phyloP scores from a whole-genome alignment of 1,139 yeast genomes.

The Saccharomyces hybrid region DNA sequence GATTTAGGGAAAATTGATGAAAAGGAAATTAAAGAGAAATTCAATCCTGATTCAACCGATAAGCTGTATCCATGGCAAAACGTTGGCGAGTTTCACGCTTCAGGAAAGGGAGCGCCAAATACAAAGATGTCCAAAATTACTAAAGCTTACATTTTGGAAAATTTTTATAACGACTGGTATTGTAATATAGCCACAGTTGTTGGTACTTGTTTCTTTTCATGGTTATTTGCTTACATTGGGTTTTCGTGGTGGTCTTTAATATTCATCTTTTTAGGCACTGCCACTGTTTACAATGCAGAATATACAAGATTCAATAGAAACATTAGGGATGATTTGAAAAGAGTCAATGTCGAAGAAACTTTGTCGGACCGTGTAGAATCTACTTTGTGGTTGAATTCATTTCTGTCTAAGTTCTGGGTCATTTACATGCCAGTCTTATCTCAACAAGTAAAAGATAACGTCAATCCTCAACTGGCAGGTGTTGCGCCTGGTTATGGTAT shows the following conservation, averaged over 20 bases:
- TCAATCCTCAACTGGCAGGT: constrained; percentile 58
- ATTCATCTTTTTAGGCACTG: constrained; percentile 51
- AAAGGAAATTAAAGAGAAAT: constrained; percentile 8
- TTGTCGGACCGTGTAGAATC: constrained; percentile 60
- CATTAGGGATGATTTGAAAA: constrained; percentile 63
- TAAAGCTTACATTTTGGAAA: constrained; percentile 58
- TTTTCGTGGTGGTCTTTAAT: constrained; percentile 40
- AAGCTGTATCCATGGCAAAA: constrained; percentile 36
- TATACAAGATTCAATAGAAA: constrained; percentile 66
- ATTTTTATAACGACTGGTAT: constrained; percentile 64
- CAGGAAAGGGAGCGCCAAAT: constrained; percentile 20
- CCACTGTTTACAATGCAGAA: constrained; percentile 62
- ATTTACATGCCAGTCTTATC: constrained; percentile 80
- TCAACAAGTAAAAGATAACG: constrained; percentile 62
- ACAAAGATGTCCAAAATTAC: constrained; percentile 32
- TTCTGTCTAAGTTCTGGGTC: constrained; percentile 74
- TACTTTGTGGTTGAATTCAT: constrained; percentile 73
- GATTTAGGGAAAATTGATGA: constrained; percentile 9
- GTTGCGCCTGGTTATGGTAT: constrained; percentile 79
- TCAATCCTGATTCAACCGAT: constrained; percentile 12
- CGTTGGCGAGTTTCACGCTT: constrained; percentile 37
- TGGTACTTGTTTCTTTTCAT: constrained; percentile 67
- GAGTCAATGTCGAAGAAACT: constrained; percentile 52
- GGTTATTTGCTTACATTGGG: constrained; percentile 55
- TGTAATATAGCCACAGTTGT: constrained; percentile 57